Evolutionary conservation across 2,329 filamentous ascomycete species (phyloP), one percentile per base, ranked within the genome.

Genomic region (Corinectria fuckeliana): DNA sequence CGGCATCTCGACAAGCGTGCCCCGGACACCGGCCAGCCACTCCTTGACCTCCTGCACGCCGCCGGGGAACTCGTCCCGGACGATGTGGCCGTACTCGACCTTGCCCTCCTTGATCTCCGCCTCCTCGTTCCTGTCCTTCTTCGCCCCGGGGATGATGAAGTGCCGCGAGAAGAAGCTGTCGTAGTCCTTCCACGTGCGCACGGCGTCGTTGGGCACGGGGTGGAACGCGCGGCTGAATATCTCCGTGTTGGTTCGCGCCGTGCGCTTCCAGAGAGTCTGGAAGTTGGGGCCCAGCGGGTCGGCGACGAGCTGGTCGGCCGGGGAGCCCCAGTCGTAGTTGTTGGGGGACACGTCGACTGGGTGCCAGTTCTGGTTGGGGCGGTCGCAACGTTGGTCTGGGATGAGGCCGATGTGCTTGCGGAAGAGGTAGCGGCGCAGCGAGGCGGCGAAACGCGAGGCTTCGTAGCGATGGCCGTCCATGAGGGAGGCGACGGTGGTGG

Each of bases 341-440:
- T 97, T 97, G 50, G 85, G 84, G 44, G 85, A 86, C 50, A 86
- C 84, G 57, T 84, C 83, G 1, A 93, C 86, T 0, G 92, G 91
- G 52, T 89, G 86, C 68, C 92, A 93, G 77, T 97, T 97, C 54
- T 84, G 82, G 68, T 91, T 85, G 5, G 88, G 82, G 3, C 76
- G 78, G 60, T 89, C 90, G 68, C 89, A 87, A 30, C 81, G 80
- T 74, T 97, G 92, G 8, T 91, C 82, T 0, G 89, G 88, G 9
- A 97, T 81, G 8, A 97, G 83, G 41, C 94, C 94, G 2, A 97
- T 85, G 73, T 97, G 94, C 79, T 97, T 96, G 67, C 93, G 88
- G 87, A 92, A 97, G 63, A 97, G 86, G 73, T 93, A 88, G 32
- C 93, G 87, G 20, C 94, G 90, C 10, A 97, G 88, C 1, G 89